phyloP scores from a whole-genome alignment of 2,329 filamentous ascomycete species.

The Zymoseptoria pseudotritici region DNA sequence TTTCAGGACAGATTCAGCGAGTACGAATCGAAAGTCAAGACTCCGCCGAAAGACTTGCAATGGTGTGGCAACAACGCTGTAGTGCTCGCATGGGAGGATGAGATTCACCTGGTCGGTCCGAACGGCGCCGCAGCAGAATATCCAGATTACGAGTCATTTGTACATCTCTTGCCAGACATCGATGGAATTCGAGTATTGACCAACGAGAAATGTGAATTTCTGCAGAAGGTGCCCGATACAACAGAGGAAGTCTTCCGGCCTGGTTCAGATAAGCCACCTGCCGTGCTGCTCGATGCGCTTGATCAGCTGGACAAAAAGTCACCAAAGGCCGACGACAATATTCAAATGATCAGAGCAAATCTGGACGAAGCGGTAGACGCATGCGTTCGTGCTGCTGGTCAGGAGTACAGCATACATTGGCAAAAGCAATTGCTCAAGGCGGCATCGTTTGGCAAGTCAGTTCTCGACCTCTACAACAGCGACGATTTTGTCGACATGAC shows the following conservation, averaged over 20 bases:
- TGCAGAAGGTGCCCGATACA: conserved; percentile 79
- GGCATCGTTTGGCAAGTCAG: conserved; percentile 94
- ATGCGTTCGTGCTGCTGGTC: conserved; percentile 85
- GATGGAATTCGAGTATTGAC: conserved; percentile 88
- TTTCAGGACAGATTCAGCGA: conserved; percentile 90
- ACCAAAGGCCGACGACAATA: conserved; percentile 94
- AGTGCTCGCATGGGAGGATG: conserved; percentile 93
- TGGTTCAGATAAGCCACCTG: conserved; percentile 79
- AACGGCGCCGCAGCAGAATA: conserved; percentile 63
- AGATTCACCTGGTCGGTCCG: conserved; percentile 87
- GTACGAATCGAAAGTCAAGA: conserved; percentile 80
- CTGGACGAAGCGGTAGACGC: conserved; percentile 89
- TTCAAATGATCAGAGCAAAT: conserved; percentile 81
- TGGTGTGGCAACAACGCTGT: conserved; percentile 97
- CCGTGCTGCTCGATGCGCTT: conserved; percentile 87
- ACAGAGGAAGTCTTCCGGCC: conserved; percentile 77
- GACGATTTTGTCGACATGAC: conserved; percentile 99
- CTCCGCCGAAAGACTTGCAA: conserved; percentile 76
- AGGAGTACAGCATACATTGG: conserved; percentile 85
- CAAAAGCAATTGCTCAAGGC: conserved; percentile 95
- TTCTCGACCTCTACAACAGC: conserved; percentile 93
- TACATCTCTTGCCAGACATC: conserved; percentile 79
- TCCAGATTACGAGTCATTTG: conserved; percentile 74
- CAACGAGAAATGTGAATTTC: conserved; percentile 90
- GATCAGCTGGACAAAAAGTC: conserved; percentile 88